Evolutionary conservation across 73 alveolate species (phyloP), one percentile per base, ranked within the genome.

Genomic region (Paramecium pentaurelia): DNA sequence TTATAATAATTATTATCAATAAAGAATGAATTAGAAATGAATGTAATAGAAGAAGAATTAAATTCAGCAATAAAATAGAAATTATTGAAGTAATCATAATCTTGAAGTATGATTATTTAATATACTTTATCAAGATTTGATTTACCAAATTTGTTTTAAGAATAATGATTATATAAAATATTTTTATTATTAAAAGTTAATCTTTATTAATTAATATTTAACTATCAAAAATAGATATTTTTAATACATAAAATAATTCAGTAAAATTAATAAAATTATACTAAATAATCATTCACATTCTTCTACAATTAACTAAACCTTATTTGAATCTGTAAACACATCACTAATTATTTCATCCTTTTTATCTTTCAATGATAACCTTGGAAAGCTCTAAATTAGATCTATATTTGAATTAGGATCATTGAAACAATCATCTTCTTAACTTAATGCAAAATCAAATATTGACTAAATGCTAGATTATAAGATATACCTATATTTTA

Each of bases 1-100:
- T 28, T 80, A 22, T 20, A 80, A 45, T 32, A 38, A 14, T 45
- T 45, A 4, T 45, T 25, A 47, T 42, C 28, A 80, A 42, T 80
- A 8, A 80, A 80, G 28, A 42, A 80, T 27, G 71, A 80, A 80
- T 47, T 80, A 45, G 91, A 80, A 45, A 80, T 42, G 75, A 54
- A 42, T 42, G 71, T 80, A 4, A 47, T 80, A 12, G 71, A 32
- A 32, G 91, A 34, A 44, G 91, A 80, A 45, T 45, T 80, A 6
- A 80, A 80, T 20, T 80, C 91, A 80, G 91, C 73, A 20, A 54
- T 45, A 20, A 80, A 80, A 42, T 20, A n/a, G 22, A 73, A 42
- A 27, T 18, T 38, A 6, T 11, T 73, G 38, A 30, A 11, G 32
- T 36, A 73, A 73, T 34, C 87, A 73, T 73, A 32, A 73, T 73